These are phyloP conservation scores for Echium plantagineum DNA, from an alignment of 257 asterid genomes.

Conservation along the genomic window DNA sequence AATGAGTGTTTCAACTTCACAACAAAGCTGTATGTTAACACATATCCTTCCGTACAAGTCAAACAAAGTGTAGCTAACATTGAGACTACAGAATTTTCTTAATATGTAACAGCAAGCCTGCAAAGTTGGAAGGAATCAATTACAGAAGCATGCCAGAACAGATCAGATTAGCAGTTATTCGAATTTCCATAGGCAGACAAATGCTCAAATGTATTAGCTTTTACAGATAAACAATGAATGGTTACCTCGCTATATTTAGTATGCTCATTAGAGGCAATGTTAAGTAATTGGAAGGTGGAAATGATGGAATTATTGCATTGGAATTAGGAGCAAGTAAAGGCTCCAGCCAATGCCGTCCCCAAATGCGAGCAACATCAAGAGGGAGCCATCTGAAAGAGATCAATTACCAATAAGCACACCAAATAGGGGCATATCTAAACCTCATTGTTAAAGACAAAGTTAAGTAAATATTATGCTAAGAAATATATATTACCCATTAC, in stretches of 20 bases:
- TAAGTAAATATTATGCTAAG: no score
- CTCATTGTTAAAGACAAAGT: not conserved
- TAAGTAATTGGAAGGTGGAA: conserved; percentile 74
- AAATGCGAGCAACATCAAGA: conserved; percentile 85
- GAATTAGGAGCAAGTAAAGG: conserved; percentile 66
- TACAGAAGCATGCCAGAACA: no score
- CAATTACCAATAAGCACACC: conserved; percentile 5
- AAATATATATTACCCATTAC: conserved; percentile 63
- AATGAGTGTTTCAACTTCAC: no score
- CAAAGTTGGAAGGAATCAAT: no score
- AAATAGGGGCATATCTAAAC: not conserved
- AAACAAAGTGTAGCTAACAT: no score
- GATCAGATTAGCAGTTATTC: no score
- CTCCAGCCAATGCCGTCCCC: conserved; percentile 99
- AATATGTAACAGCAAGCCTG: no score
- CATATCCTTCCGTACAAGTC: no score
- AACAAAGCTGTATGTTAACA: no score
- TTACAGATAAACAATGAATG: not conserved
- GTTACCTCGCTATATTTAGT: conserved; percentile 84
- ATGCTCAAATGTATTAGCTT: not conserved
- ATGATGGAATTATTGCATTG: conserved; percentile 43
- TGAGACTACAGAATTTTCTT: no score
- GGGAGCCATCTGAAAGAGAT: conserved; percentile 86
- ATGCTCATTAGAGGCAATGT: conserved; percentile 87
- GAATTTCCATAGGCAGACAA: not conserved